Percentiles rank a stretch among this genome's conserved stretches.
Evolutionary conservation across 2,329 filamentous ascomycete species (phyloP).

Genomic region (Neonectria magnoliae): DNA sequence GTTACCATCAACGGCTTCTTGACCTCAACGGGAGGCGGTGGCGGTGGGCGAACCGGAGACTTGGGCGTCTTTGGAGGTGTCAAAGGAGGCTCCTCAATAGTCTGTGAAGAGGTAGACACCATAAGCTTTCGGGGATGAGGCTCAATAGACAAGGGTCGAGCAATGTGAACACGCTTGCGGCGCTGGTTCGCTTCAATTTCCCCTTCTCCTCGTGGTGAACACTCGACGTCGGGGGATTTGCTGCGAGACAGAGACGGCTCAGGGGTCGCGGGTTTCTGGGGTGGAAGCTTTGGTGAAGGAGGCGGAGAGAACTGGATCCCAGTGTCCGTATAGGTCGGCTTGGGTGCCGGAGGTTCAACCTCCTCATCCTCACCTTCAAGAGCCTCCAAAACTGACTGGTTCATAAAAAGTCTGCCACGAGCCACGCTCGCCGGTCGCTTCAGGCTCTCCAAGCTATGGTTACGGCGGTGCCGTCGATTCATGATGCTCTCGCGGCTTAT

Average conservation of each 20-base stretch:
- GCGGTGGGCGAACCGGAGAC: slow-evolving; percentile 54
- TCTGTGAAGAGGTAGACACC: slow-evolving; percentile 74
- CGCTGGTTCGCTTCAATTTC: slow-evolving; percentile 80
- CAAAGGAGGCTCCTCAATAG: slow-evolving; percentile 64
- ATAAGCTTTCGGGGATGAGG: slow-evolving; percentile 58
- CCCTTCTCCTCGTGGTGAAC: slow-evolving; percentile 55
- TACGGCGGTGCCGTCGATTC: slow-evolving; percentile 61
- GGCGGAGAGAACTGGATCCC: slow-evolving; percentile 88
- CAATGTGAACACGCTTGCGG: slow-evolving; percentile 72
- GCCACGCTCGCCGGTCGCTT: slow-evolving; percentile 64
- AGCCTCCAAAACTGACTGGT: slow-evolving; percentile 64
- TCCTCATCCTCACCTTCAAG: slow-evolving; percentile 66
- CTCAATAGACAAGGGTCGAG: slow-evolving; percentile 61
- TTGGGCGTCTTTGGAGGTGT: slow-evolving; percentile 74
- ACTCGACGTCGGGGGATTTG: slow-evolving; percentile 55
- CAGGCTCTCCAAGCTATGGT: slow-evolving; percentile 68
- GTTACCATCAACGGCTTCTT: slow-evolving; percentile 58
- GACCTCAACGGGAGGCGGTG: slow-evolving; percentile 52
- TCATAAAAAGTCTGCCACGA: slow-evolving; percentile 63
- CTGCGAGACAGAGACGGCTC: slow-evolving; percentile 53
- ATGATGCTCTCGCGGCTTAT: slow-evolving; percentile 67
- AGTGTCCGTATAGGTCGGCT: slow-evolving; percentile 73
- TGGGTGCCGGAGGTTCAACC: slow-evolving; percentile 52
- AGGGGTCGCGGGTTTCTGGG: slow-evolving; percentile 53
- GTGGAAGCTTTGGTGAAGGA: slow-evolving; percentile 69